Evolutionary conservation across 2,329 filamentous ascomycete species (phyloP).

Genomic region (Phialophora macrospora): DNA sequence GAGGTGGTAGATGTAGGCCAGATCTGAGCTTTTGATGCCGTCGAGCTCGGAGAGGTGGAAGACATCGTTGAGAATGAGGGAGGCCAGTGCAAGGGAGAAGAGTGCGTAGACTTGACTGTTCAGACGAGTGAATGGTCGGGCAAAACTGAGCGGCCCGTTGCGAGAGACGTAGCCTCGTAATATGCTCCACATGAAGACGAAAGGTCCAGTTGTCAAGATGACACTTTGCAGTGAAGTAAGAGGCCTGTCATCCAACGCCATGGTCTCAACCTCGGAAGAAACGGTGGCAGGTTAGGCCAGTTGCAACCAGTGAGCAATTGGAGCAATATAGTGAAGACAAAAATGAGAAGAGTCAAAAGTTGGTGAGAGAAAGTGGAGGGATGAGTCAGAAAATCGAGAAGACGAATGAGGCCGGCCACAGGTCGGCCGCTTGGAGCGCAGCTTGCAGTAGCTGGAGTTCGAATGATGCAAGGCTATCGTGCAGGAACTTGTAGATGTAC

Average conservation of each 20-base stretch:
- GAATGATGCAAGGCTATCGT: not conserved
- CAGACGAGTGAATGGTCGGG: slow-evolving; percentile 23
- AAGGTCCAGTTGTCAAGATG: slow-evolving; percentile 29
- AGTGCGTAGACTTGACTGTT: slow-evolving; percentile 34
- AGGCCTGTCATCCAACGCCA: slow-evolving; percentile 17
- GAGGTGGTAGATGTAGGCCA: slow-evolving; percentile 39
- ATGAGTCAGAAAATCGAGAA: not conserved
- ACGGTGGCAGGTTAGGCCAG: not conserved
- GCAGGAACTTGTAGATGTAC: not conserved
- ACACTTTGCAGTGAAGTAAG: slow-evolving; percentile 32
- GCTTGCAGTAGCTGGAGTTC: not conserved
- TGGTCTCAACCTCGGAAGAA: not conserved
- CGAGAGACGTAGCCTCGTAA: slow-evolving; percentile 30
- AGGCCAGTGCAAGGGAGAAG: slow-evolving; percentile 31
- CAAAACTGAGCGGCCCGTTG: slow-evolving; percentile 25
- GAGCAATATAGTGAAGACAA: not conserved
- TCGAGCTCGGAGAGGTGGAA: slow-evolving; percentile 16
- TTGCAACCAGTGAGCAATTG: not conserved
- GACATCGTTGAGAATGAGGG: slow-evolving; percentile 24
- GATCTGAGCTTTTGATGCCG: slow-evolving; percentile 12
- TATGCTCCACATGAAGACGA: slow-evolving; percentile 32
- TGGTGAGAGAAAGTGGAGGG: not conserved
- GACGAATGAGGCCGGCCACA: not conserved
- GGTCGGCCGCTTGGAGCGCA: not conserved
- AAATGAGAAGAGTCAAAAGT: not conserved